Percentiles rank a stretch among this genome's conserved stretches.
These are phyloP conservation scores for Elaeis guineensis DNA, from an alignment of 176 grass and related monocot species.

Conservation along the genomic window DNA sequence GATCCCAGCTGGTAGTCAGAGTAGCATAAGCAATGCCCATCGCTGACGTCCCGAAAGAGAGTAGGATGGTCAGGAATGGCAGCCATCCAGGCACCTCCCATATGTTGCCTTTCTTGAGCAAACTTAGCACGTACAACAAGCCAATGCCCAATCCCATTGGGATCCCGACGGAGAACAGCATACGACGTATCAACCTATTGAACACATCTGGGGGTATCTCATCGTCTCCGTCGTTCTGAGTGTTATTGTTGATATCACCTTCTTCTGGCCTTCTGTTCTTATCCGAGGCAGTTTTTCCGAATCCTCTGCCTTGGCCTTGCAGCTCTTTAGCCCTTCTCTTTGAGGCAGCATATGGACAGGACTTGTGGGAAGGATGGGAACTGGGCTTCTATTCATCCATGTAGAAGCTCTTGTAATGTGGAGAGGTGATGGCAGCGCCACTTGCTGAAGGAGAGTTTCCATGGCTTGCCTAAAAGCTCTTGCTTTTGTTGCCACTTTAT, in stretches of 20 bases:
- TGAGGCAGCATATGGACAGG: too few species aligned
- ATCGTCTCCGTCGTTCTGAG: conserved; percentile 21
- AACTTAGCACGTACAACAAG: conserved; percentile 41
- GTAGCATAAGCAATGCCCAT: conserved; percentile 81
- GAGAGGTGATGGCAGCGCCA: too few species aligned
- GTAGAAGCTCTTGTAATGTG: too few species aligned
- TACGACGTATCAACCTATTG: conserved; percentile 62
- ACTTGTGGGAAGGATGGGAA: too few species aligned
- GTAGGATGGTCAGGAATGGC: conserved; percentile 44
- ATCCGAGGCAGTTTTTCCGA: conserved; percentile 23
- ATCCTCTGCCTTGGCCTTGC: conserved; percentile 23
- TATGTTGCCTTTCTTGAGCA: conserved; percentile 21
- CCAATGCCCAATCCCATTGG: conserved; percentile 58
- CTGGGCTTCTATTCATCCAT: too few species aligned
- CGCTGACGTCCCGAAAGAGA: conserved; percentile 74
- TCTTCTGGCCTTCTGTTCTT: conserved; percentile 11
- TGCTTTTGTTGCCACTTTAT: too few species aligned
- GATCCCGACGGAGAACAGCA: conserved; percentile 44
- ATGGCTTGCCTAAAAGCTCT: too few species aligned
- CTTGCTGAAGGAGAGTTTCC: too few species aligned
- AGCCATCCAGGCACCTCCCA: conserved; percentile 43
- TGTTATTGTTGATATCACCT: conserved; percentile 8
- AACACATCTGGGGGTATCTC: conserved; percentile 66
- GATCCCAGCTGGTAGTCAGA: conserved; percentile 76
- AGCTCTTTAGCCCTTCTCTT: not conserved